Evolutionary conservation across 2,329 filamentous ascomycete species (phyloP), one percentile per base, ranked within the genome.

Genomic region (Aspergillus novofumigatus): DNA sequence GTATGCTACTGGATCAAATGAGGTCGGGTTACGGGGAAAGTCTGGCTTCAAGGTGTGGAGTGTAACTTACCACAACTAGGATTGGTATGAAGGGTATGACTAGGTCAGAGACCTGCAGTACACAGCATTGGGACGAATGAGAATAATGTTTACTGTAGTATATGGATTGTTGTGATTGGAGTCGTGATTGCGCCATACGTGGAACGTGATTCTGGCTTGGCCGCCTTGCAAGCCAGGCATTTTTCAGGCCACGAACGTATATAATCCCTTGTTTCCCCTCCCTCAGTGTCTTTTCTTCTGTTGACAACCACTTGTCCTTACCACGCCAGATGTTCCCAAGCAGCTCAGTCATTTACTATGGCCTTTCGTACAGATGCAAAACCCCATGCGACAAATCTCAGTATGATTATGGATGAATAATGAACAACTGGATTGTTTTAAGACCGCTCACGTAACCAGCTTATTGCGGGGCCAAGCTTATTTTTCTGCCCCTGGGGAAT

Each of bases 31-130:
- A 20, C 41, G 58, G 53, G 23, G 57, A 35, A 9, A 48, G 25
- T 10, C 35, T 11, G 68, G 67, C 3, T 74, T 67, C 54, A 62
- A 59, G 45, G 51, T 72, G 9, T 75, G 64, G 56, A 75, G 72
- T 56, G 72, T 75, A 14, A 69, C 66, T 8, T 75, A 72, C 52
- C 67, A 64, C 20, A 56, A 68, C 25, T 65, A 61, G 17, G 56
- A 11, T 28, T 5, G 14, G 50, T 26, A 29, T 23, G 21, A 23
- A 38, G 11, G 38, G 14, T 17, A 54, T 17, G 14, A 29, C 17
- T 17, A 29, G n/a, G 23, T 11, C 28, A 35, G 20, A 49, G 17
- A 2, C 10, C 25, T 54, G 25, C 8, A 44, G 41, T 17, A 35
- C 14, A 35, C 32, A 17, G 14, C 32, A 17, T 35, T 35, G 14